Base-by-base conservation (phyloP, 441 rosid genomes). In the Adansonia rubrostipa region DNA sequence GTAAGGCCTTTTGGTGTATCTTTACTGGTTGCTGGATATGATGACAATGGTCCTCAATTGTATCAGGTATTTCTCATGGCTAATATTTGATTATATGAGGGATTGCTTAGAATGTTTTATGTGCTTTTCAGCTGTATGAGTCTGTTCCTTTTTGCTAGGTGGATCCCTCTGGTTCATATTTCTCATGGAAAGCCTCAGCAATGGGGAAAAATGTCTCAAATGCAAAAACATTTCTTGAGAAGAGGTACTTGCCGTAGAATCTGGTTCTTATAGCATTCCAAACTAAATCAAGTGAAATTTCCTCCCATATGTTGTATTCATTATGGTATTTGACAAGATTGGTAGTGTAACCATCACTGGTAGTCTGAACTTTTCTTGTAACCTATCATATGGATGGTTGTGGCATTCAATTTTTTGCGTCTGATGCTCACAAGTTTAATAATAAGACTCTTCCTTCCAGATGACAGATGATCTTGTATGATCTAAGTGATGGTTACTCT, bases 131-230 rank as follows among this genome's bases (percentile, higher is more conserved):
- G 20, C 47, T 24, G 36, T 11, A 42, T 40, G 44, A 77, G 20
- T 47, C 40, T 77, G 15, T 65, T 19, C 11, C 22, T 40, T 76
- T 17, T 77, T 63, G 22, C 47, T 80, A 94, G 99, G 98, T 97
- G 77, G 99, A 97, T 78, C 99, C 99, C 44, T 97, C 99, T 54
- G 98, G 99, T 77, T 97, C 99, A 24, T 97, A 97, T 84, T 97
- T 97, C 87, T 97, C 99, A 2, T 97, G 99, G 99, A 97, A 97
- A 86, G 99, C 99, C 73, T 97, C 98, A 14, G 99, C 99, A 47
- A 93, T 95, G 99, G 99, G 97, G 65, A 91, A 97, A 83, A 97
- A 97, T 83, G 99, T 97, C 57, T 94, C 98, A 4, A 97, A 97
- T 86, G 99, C 99, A 42, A 97, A 97, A 83, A 92, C 99, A 56